Evolutionary conservation across 2,329 filamentous ascomycete genomes (phyloP), one percentile per base, ranked within the genome.

Genomic region (Chrysoporthe austroafricana): DNA sequence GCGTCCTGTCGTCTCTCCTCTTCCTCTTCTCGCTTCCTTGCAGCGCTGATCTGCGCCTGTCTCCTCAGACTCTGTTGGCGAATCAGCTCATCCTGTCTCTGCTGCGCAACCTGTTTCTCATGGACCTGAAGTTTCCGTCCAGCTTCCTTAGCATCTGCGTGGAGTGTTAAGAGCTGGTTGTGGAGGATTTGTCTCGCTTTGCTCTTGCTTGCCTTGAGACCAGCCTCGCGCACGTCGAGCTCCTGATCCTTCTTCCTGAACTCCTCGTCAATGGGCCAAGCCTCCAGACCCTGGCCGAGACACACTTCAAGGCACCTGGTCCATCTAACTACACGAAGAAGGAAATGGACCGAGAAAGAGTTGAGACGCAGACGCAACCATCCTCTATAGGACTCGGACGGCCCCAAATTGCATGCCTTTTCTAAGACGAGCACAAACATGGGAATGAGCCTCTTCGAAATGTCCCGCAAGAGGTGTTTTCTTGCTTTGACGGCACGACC

Each of bases 341-440:
- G 54, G 42, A 69, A 69, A 7, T 69, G 68, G 21, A 67, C 32
- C n/a, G 62, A 65, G 54, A 68, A 69, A 6, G 44, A 44, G 62
- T 67, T 59, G 26, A 69, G 36, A 11, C 61, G 32, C 9, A 69
- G 18, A 3, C 26, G 63, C 16, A 18, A 13, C 16, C 6, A 44
- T 11, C 48, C 46, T 18, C 44, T 26, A 11, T 34, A 57, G 11
- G 62, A 42, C 44, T 63, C 52, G 3, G 58, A 56, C 26, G 44
- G 66, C 16, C 50, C 64, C 18, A 69, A 32, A 8, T 50, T 52
- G 9, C 48, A 66, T 44, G 59, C 50, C 4, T 63, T 62, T 5
- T 63, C 50, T 26, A 65, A 52, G 16, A 68, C 39, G 11, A 69
- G 36, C 8, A 70, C 56, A 42, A 70, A 62, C 57, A 70, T 66